Evolutionary conservation across 2,329 filamentous ascomycete genomes (phyloP), one percentile per base, ranked within the genome.

Genomic region (Talaromyces sp.): DNA sequence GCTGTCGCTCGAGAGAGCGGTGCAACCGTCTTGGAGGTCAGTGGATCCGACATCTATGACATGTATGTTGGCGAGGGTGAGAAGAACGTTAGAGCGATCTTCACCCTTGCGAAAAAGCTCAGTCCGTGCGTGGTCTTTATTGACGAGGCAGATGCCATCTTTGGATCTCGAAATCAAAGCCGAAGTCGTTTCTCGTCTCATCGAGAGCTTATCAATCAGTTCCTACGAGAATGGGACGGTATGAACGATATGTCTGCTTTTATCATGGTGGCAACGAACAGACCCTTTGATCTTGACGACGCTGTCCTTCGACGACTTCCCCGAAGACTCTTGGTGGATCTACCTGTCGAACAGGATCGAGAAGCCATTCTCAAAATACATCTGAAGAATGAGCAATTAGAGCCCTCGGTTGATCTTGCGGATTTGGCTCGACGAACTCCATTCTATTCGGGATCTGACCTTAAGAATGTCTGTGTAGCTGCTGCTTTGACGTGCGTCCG

Each of bases 181-280:
- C 84, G 85, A 66, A 88, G 87, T 70, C 52, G 64, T 19, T 54
- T 39, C 22, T 86, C 87, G 6, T 88, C 86, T 1, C 91, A 96
- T 70, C 87, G 93, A 59, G 94, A 97, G 75, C 89, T 95, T 63
- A 93, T 98, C 76, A 99, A 97, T 74, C 94, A 99, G 78, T 98
- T 98, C 76, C 82, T 99, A 59, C 90, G 93, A 62, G 94, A 98
- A 76, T 98, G 94, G 95, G 95, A 98, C 71, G 95, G 95, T 11
- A 89, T 98, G 82, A 90, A 91, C 70, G 83, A 88, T 65, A 85
- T 88, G 56, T 90, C 90, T 19, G 92, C 94, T 2, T 98, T 99
- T 76, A 94, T 99, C 77, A 97, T 99, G 93, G 93, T 98, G 0
- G 94, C 95, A 33, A 98, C 93, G 9, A 98, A 99, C 77, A 85